Base-by-base conservation (phyloP, 768 basidiomycete species). In the Agrocybe praecox region DNA sequence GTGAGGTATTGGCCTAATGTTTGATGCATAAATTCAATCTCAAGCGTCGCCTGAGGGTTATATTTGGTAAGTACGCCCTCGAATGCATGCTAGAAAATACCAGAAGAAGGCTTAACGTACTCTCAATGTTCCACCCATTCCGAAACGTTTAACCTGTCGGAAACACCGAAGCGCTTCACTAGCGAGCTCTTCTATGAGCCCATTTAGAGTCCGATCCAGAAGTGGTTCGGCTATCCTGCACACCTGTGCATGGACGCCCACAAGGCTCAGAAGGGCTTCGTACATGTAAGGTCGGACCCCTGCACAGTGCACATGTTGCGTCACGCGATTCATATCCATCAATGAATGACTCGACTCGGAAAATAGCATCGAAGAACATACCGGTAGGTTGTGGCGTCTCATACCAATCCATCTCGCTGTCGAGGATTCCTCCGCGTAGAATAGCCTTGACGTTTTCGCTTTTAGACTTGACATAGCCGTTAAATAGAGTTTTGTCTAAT, bases 21-120 rank as follows among this genome's bases (percentile, higher is more conserved):
- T 75, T 98, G 97, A 72, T 99, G 96, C 80, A 98, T 88, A 77
- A 98, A 98, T 75, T 98, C 97, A 62, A 98, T 97, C 72, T 98
- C 96, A 23, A 99, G 87, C 5, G 97, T 98, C 14, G 97, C 97
- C 95, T 98, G 44, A 53, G 43, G n/a, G 14, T 15, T 14, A 9
- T 12, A n/a, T 14, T 3, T 14, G 34, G 40, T 45, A 26, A 14
- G 8, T 26, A 33, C 32, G 17, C 48, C 11, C 15, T 19, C 24
- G 36, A 18, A 14, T 10, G 1, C 45, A 9, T 48, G 46, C n/a
- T 26, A 48, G 24, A 17, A 24, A 34, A 21, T 18, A 24, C 14
- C 19, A n/a, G 32, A 17, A 44, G 17, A 19, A 45, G 1, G n/a
- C 8, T 12, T 36, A 32, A 79, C 89, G 57, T 69, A 97, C 96